phyloP scores from a whole-genome alignment of 179 eudicot species.

The Drosera spatulata region DNA sequence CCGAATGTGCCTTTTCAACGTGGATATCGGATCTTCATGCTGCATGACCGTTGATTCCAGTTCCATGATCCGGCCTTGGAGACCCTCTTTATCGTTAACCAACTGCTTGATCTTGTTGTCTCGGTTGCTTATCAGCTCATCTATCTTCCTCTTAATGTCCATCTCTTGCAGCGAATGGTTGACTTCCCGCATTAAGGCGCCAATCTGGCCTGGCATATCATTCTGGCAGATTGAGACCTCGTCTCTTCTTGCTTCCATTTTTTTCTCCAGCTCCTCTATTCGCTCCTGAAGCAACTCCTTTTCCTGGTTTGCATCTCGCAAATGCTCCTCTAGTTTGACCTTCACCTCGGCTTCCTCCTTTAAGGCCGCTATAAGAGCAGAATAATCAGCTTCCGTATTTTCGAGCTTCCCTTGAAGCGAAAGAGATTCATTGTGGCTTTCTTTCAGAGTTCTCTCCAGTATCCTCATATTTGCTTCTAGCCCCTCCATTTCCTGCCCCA shows the following conservation, averaged over 20 bases:
- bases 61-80: too few relatives aligned
- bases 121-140: too few relatives aligned
- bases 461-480: constrained; percentile 18
- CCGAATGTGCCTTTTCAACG: too few relatives aligned
- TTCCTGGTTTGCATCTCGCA: constrained; percentile 11
- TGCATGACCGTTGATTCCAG: too few relatives aligned
- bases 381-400: constrained; percentile 28
- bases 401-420: constrained; percentile 18
- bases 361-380: constrained; percentile 23
- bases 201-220: too few relatives aligned
- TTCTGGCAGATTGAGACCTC: constrained; percentile 8
- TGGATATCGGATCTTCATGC: too few relatives aligned
- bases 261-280: constrained; percentile 21
- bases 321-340: constrained; percentile 16
- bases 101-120: too few relatives aligned
- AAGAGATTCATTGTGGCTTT: constrained; percentile 18
- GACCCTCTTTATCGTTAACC: too few relatives aligned
- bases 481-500: constrained; percentile 15
- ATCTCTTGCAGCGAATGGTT: too few relatives aligned
- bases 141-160: too few relatives aligned
- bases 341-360: constrained; percentile 16
- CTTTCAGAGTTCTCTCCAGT: constrained; percentile 35
- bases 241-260: constrained; percentile 17
- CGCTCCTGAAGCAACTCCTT: constrained; percentile 22
- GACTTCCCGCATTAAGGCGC: too few relatives aligned